Evolutionary conservation across 1,284 basidiomycete genomes (phyloP), one percentile per base, ranked within the genome.

Genomic region (Ustilago hordei): DNA sequence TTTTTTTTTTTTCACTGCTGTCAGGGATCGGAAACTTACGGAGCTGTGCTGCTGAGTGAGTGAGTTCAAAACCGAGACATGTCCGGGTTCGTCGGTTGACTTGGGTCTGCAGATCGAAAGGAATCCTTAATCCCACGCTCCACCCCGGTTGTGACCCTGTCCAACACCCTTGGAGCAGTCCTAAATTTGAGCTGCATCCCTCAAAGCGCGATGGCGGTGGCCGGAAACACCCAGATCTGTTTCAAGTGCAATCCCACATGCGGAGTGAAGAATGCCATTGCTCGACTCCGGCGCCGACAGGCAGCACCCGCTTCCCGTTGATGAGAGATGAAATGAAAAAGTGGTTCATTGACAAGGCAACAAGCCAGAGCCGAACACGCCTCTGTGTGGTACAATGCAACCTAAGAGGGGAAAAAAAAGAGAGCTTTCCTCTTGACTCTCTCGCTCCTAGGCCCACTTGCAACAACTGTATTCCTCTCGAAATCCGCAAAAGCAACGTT

Each of bases 201-300:
- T 28, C 23, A 28, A 8, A 43, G 50, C 45, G 1, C 59, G 59
- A 60, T 60, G 59, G 47, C n/a, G 59, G 50, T 53, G 59, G 59
- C 48, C 48, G 23, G 38, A 60, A 60, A 61, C 59, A 61, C 59
- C 59, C 59, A 54, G 59, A 45, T 39, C 38, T 41, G 2, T 36
- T 36, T 36, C 28, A 23, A 11, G 12, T 28, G 12, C 13, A 15
- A 50, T 13, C 48, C 48, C 48, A 31, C 13, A 39, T 57, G 41
- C 39, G 32, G 55, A 17, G 19, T 43, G n/a, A 45, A 45, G 55
- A 23, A 12, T 28, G 23, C 23, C 23, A 28, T 28, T 55, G 54
- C 17, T 39, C 9, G 41, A 45, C 15, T 45, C 41, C 41, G n/a
- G 15, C 41, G 41, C 41, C 48, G 48, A 50, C 28, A 31, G 12